Base-by-base conservation (phyloP, 2,329 filamentous ascomycete species). In the Cladosporium oxysporum region DNA sequence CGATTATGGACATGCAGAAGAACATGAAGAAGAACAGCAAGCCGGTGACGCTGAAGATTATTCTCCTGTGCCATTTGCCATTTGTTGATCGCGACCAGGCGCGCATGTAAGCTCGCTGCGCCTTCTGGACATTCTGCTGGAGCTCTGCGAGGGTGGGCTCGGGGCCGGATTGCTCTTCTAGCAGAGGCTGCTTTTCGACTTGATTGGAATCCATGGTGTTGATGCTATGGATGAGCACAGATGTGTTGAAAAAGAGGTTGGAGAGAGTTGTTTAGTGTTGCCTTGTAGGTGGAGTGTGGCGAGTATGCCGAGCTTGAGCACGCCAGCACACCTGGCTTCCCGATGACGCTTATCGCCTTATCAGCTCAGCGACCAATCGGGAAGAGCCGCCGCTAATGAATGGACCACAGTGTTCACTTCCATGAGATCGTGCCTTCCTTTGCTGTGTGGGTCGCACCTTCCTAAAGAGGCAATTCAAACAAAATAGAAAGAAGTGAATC, bases 31-130 rank as follows among this genome's bases (percentile, higher is more conserved):
- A 44, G n/a, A 73, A 53, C 23, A 77, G 63, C 11, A 77, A 44
- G 12, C 66, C 69, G 5, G 75, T 73, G 37, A 73, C 69, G 65
- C 52, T 62, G 31, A 72, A 67, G 71, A 77, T 76, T 67, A 76
- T 74, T 55, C 72, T 71, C 62, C 68, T 69, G 64, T 76, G 71
- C 70, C 71, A 73, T 58, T 69, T 72, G 37, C 75, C 75, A 26
- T 68, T 71, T 28, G 73, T 74, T 7, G 74, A 73, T 37, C 68
- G 66, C 6, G 68, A 70, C 76, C 75, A 77, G 52, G 76, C 76
- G 35, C 66, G 64, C 69, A 73, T 71, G 68, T 77, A 78, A 63
- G 69, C 72, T 26, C 72, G 68, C 63, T 76, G 74, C n/a, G 76
- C 75, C 62, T 66, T 66, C 67, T 71, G 68, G 66, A 76, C 70